These are phyloP conservation scores for Arabidopsis thaliana DNA, from an alignment of 345 rosid genomes.

Conservation along the genomic window TAIR10.1 NC_003076.8:22698501-22699000, in stretches of 20 bases:
- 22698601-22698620: slow-evolving; percentile 43
- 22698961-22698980: background rate
- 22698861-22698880: background rate
- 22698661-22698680: slow-evolving; percentile 20
- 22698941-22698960: slow-evolving; percentile 48
- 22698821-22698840: background rate
- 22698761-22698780: background rate
- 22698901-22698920: background rate
- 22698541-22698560: slow-evolving; percentile 20
- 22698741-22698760: slow-evolving; percentile 3
- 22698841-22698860: background rate
- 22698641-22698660: slow-evolving; percentile 2
- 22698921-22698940: slow-evolving; percentile 46
- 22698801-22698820: slow-evolving; percentile 24
- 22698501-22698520: slow-evolving; percentile 6
- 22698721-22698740: background rate
- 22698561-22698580: slow-evolving; percentile 29
- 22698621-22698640: slow-evolving; percentile 4
- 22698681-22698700: background rate
- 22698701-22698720: slow-evolving; percentile 13
- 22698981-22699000: slow-evolving; percentile 12
- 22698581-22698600: slow-evolving; percentile 39
- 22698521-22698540: slow-evolving; percentile 24
- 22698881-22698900: slow-evolving; percentile 40
- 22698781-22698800: slow-evolving; percentile 18